Evolutionary conservation across 2,329 filamentous ascomycete species (phyloP).

Genomic region (Fusarium lyarnte): DNA sequence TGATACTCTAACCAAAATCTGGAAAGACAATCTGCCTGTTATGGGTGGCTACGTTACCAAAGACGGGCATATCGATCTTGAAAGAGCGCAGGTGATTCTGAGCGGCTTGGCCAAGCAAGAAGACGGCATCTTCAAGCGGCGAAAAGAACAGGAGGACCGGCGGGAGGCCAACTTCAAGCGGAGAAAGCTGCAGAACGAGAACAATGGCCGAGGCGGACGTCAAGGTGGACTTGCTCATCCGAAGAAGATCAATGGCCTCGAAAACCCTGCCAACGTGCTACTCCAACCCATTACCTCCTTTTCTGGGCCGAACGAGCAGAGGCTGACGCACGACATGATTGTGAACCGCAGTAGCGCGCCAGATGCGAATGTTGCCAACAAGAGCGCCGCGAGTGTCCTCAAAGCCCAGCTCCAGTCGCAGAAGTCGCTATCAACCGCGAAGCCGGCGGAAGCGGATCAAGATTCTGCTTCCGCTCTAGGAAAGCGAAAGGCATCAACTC

Average conservation of each 20-base stretch:
- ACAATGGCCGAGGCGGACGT: constrained; percentile 44
- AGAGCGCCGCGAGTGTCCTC: constrained; percentile 89
- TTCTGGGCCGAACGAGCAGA: constrained; percentile 58
- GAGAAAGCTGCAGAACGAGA: constrained; percentile 75
- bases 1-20: constrained; percentile 94
- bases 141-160: constrained; percentile 86
- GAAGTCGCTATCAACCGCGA: constrained; percentile 35
- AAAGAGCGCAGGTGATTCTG: constrained; percentile 86
- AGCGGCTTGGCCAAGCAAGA: constrained; percentile 91
- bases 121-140: constrained; percentile 88
- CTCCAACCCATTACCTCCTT: constrained; percentile 58
- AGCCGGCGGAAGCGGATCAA: constrained; percentile 43
- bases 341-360: constrained; percentile 75
- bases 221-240: constrained; percentile 25
- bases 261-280: constrained; percentile 47
- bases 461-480: constrained; percentile 63
- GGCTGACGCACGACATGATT: constrained; percentile 87
- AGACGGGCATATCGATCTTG: constrained; percentile 90
- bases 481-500: constrained; percentile 80
- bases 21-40: constrained; percentile 87
- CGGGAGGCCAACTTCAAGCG: constrained; percentile 82
- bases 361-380: constrained; percentile 85
- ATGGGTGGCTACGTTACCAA: constrained; percentile 98
- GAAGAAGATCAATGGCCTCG: constrained; percentile 46
- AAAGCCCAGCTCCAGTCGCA: constrained; percentile 77